Evolutionary conservation across 2,329 filamentous ascomycete genomes (phyloP).

Genomic region (Septoria petroselini): DNA sequence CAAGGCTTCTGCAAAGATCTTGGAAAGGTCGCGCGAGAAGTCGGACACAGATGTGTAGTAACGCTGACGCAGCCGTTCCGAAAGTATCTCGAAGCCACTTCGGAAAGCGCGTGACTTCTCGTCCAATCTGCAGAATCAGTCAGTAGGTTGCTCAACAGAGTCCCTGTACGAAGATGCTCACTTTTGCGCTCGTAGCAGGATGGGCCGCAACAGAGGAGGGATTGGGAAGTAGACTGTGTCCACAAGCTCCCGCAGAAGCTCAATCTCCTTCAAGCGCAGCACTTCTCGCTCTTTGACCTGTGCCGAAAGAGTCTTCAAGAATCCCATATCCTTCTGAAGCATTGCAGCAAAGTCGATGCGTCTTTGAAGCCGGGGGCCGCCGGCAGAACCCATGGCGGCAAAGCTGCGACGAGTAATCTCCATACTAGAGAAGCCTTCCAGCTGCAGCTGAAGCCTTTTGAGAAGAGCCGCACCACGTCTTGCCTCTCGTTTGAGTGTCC

Average conservation of each 20-base stretch:
- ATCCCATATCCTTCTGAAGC: constrained; percentile 72
- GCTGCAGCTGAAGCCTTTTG: constrained; percentile 88
- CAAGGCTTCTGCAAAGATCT: constrained; percentile 55
- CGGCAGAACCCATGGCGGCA: constrained; percentile 85
- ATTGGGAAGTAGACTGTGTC: constrained; percentile 92
- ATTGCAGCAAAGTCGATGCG: constrained; percentile 84
- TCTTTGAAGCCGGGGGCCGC: constrained; percentile 70
- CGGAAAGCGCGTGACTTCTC: constrained; percentile 53
- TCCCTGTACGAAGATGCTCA: constrained; percentile 46
- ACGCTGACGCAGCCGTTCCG: constrained; percentile 53
- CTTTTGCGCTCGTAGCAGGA: constrained; percentile 75
- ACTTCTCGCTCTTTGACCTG: constrained; percentile 72
- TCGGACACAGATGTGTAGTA: constrained; percentile 58
- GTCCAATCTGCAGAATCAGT: constrained; percentile 56
- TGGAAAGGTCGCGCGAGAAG: constrained; percentile 59
- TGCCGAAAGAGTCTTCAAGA: constrained; percentile 67
- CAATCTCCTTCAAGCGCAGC: constrained; percentile 71
- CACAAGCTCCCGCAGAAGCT: constrained; percentile 74
- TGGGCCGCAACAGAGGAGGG: constrained; percentile 68
- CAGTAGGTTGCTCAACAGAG: constrained; percentile 33
- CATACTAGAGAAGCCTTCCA: constrained; percentile 96
- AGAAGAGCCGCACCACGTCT: constrained; percentile 85
- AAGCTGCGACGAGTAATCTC: constrained; percentile 95
- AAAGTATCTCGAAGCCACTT: constrained; percentile 53
- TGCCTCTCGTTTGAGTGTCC: constrained; percentile 94